phyloP scores from a whole-genome alignment of 768 basidiomycete genomes.

The Leccinum aurantiacum region DNA sequence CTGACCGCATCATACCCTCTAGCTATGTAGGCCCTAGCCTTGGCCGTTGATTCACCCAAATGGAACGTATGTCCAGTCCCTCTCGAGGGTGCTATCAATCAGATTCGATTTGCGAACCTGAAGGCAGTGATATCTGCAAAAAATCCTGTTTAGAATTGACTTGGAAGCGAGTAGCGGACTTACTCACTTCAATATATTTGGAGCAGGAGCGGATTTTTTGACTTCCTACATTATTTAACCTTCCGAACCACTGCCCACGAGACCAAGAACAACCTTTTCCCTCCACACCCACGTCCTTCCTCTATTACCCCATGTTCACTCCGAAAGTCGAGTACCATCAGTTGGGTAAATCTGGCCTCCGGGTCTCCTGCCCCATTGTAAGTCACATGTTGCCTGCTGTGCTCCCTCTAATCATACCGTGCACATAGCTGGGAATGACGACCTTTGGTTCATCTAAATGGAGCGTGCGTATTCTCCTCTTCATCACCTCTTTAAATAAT shows the following conservation, averaged over 20 bases:
- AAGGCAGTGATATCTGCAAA: too few relatives aligned
- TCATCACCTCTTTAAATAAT: neutral
- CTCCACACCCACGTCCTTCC: too few relatives aligned
- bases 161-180: too few relatives aligned
- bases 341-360: slow-evolving; percentile 34
- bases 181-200: too few relatives aligned
- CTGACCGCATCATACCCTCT: neutral
- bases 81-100: too few relatives aligned
- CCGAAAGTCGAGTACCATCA: slow-evolving; percentile 24
- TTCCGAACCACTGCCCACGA: too few relatives aligned
- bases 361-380: slow-evolving; percentile 30
- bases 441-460: slow-evolving; percentile 29
- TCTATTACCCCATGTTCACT: too few relatives aligned
- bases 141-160: too few relatives aligned
- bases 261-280: too few relatives aligned
- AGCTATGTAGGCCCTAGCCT: slow-evolving; percentile 20
- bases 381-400: slow-evolving; percentile 6
- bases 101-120: too few relatives aligned
- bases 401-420: neutral
- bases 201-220: too few relatives aligned
- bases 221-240: too few relatives aligned
- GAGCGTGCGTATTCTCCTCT: slow-evolving; percentile 17
- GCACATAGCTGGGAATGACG: slow-evolving; percentile 28
- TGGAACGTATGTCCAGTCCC: slow-evolving; percentile 26
- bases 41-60: slow-evolving; percentile 28